phyloP scores from a whole-genome alignment of 2,329 filamentous ascomycete species.

The Zymoseptoria passerinii region DNA sequence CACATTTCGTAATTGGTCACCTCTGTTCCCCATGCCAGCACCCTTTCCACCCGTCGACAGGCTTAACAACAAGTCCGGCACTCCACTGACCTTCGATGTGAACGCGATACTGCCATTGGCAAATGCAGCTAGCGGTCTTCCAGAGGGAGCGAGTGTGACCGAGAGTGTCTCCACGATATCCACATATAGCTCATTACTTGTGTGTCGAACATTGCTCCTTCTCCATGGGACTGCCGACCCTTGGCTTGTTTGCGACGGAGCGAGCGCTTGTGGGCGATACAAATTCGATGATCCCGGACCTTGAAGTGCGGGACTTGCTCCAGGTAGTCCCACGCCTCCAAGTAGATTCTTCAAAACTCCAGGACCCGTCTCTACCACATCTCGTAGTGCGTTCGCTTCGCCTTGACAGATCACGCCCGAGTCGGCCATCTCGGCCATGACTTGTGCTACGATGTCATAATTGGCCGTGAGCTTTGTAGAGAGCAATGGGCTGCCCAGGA shows the following conservation, averaged over 20 bases:
- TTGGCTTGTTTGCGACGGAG: constrained; percentile 20
- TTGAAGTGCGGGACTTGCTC: constrained; percentile 30
- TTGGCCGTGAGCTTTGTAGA: constrained; percentile 78
- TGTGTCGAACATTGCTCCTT: constrained; percentile 84
- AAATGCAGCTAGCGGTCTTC: constrained; percentile 75
- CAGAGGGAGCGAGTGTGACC: constrained; percentile 84
- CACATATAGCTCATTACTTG: constrained; percentile 93
- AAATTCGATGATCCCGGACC: constrained; percentile 13
- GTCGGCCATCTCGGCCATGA: constrained; percentile 95
- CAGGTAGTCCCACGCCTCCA: constrained; percentile 75
- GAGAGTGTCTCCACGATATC: constrained; percentile 86
- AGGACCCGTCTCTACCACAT: constrained; percentile 77
- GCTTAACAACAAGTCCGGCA: constrained; percentile 79
- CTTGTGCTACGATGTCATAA: constrained; percentile 89
- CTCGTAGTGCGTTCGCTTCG: constrained; percentile 83
- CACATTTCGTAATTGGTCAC: constrained; percentile 37
- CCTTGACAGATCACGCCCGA: constrained; percentile 81
- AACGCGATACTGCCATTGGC: constrained; percentile 91
- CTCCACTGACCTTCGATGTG: constrained; percentile 86
- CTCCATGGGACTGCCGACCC: constrained; percentile 71
- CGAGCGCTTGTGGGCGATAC: constrained; percentile 8
- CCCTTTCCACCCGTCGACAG: constrained; percentile 75
- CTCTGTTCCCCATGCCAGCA: constrained; percentile 55
- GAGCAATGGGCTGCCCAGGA: constrained; percentile 78
- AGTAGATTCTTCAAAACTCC: constrained; percentile 83